These are phyloP conservation scores for Claviceps sp. DNA, from an alignment of 2,329 filamentous ascomycete species.

Conservation along the genomic window DNA sequence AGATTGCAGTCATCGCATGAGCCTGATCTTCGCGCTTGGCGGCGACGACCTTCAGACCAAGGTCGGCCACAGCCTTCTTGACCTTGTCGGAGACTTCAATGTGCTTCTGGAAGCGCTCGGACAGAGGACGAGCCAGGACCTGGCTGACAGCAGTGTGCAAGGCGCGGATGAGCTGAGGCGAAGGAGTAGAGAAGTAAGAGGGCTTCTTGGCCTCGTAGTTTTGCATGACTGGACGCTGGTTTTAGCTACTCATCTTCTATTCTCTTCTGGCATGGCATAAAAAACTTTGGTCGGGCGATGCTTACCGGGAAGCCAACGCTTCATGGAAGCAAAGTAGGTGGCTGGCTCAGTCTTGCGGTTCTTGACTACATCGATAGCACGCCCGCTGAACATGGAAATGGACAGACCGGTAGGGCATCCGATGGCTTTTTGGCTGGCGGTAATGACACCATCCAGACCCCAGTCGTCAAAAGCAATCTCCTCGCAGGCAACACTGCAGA, in stretches of 20 bases:
- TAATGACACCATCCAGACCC: slow-evolving; percentile 85
- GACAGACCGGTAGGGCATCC: slow-evolving; percentile 88
- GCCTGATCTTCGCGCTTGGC: slow-evolving; percentile 80
- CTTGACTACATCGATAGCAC: slow-evolving; percentile 71
- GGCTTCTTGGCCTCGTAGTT: slow-evolving; percentile 98
- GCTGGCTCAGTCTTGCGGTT: slow-evolving; percentile 67
- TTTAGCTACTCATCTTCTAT: background rate
- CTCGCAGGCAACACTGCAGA: slow-evolving; percentile 92
- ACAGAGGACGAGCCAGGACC: slow-evolving; percentile 67
- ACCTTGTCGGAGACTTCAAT: slow-evolving; percentile 67
- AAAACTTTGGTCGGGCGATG: slow-evolving; percentile 3
- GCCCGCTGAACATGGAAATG: slow-evolving; percentile 85
- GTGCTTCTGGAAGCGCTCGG: slow-evolving; percentile 75
- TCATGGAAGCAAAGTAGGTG: slow-evolving; percentile 91
- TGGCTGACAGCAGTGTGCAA: slow-evolving; percentile 80
- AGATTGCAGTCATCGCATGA: slow-evolving; percentile 96
- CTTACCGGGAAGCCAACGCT: slow-evolving; percentile 89
- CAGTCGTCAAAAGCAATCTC: slow-evolving; percentile 94
- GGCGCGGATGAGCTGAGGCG: slow-evolving; percentile 85
- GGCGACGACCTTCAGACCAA: slow-evolving; percentile 82
- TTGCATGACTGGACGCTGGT: slow-evolving; percentile 62
- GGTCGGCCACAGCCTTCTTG: slow-evolving; percentile 66
- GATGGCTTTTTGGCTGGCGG: slow-evolving; percentile 93
- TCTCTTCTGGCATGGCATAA: background rate
- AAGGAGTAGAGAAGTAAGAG: slow-evolving; percentile 94